A percentile compares a stretch with the other conserved stretches of the same genome.
Evolutionary conservation across 768 basidiomycete species (phyloP).

Genomic region (Leccinum rimulosum): DNA sequence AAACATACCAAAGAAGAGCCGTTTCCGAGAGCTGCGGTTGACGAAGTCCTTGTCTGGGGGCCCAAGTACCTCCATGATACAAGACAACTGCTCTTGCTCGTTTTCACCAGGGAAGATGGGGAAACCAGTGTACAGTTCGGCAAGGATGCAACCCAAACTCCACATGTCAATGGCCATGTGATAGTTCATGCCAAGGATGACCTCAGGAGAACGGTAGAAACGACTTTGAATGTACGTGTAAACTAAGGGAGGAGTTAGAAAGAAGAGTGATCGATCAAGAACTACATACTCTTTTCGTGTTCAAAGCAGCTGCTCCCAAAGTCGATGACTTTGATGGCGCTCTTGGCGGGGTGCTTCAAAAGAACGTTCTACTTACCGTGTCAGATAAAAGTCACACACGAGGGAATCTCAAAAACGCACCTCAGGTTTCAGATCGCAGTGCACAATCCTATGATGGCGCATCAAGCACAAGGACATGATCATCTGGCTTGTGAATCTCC

Average conservation of each 20-base stretch:
- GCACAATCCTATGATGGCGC: slow-evolving; percentile 96
- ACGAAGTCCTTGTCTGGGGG: slow-evolving; percentile 93
- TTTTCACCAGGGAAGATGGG: slow-evolving; percentile 99
- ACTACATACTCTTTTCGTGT: slow-evolving; percentile 89
- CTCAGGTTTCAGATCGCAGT: slow-evolving; percentile 99
- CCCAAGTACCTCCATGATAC: slow-evolving; percentile 99
- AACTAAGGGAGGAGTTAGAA: slow-evolving; percentile 48
- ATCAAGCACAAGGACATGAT: slow-evolving; percentile 86
- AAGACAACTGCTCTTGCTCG: slow-evolving; percentile 96
- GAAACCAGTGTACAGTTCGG: slow-evolving; percentile 95
- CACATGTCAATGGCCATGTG: slow-evolving; percentile 99
- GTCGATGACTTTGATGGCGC: slow-evolving; percentile 97
- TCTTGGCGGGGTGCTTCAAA: slow-evolving; percentile 91
- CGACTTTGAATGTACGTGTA: slow-evolving; percentile 99
- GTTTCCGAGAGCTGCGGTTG: slow-evolving; percentile 89
- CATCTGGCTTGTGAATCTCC: slow-evolving; percentile 97
- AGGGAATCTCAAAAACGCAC: slow-evolving; percentile 40
- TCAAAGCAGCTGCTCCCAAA: slow-evolving; percentile 99
- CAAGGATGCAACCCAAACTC: slow-evolving; percentile 97
- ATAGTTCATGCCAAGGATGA: slow-evolving; percentile 98
- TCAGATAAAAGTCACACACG: neutral
- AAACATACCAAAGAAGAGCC: slow-evolving; percentile 89
- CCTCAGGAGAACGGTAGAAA: slow-evolving; percentile 99
- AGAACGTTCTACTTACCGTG: slow-evolving; percentile 73
- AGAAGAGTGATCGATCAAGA: neutral